These are phyloP conservation scores for Holtermanniella nyarrowii DNA, from an alignment of 768 basidiomycete species.

Conservation along the genomic window DNA sequence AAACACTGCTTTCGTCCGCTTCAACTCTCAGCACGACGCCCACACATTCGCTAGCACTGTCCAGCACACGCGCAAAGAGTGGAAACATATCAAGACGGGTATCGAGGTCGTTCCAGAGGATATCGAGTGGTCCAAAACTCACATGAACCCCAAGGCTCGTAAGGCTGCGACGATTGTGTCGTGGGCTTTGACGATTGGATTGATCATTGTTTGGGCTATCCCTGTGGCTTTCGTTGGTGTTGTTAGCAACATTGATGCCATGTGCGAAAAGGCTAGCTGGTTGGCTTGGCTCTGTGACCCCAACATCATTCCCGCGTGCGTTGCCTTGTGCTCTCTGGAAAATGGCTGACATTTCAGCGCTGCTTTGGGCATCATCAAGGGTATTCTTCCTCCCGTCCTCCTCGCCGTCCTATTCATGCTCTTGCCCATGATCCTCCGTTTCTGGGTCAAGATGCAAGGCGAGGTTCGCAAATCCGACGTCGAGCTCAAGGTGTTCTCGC, in stretches of 20 bases:
- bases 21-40: constrained; percentile 37
- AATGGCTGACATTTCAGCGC: constrained; percentile 4
- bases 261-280: constrained; percentile 32
- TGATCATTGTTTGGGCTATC: constrained; percentile 41
- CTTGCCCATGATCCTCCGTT: constrained; percentile 36
- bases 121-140: constrained; percentile 38
- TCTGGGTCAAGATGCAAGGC: constrained; percentile 34
- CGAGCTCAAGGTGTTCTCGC: constrained; percentile 37
- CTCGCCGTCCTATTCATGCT: constrained; percentile 41
- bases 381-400: constrained; percentile 39
- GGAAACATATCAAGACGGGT: constrained; percentile 21
- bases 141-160: constrained; percentile 37
- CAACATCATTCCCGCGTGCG: constrained; percentile 13
- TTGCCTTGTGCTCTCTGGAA: background rate
- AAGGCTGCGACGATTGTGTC: constrained; percentile 29
- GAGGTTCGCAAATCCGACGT: constrained; percentile 35
- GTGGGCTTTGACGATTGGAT: constrained; percentile 37
- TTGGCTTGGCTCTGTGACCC: constrained; percentile 39
- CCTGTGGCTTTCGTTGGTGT: constrained; percentile 40
- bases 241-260: constrained; percentile 37
- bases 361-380: constrained; percentile 37
- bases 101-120: constrained; percentile 42
- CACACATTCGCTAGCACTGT: constrained; percentile 36
- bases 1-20: constrained; percentile 39
- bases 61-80: constrained; percentile 28